Percentiles rank a stretch among this genome's conserved stretches.
Evolutionary conservation across 2,329 filamentous ascomycete species (phyloP).

Genomic region (Cladosporium velox): DNA sequence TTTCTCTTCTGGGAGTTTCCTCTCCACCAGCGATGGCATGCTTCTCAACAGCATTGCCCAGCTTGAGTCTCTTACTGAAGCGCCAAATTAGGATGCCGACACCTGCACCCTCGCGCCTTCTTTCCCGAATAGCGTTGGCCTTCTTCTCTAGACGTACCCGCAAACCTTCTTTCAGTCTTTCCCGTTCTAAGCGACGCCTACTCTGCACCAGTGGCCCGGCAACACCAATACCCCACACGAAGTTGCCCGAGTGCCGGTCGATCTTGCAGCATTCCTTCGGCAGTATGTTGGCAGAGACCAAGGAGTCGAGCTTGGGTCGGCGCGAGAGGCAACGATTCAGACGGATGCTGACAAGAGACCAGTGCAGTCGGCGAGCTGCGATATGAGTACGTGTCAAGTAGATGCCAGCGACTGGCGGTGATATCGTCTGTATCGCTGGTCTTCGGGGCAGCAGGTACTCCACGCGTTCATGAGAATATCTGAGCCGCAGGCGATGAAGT

Average conservation of each 20-base stretch:
- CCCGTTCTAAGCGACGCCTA: constrained; percentile 64
- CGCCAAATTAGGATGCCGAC: constrained; percentile 45
- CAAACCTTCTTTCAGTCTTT: constrained; percentile 67
- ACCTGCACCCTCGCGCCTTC: constrained; percentile 42
- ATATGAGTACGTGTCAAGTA: constrained; percentile 68
- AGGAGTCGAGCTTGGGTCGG: constrained; percentile 60
- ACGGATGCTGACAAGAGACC: constrained; percentile 65
- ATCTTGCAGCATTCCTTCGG: constrained; percentile 60
- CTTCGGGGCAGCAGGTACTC: constrained; percentile 59
- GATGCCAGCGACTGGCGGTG: constrained; percentile 65
- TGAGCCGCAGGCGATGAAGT: constrained; percentile 64
- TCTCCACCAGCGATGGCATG: constrained; percentile 4
- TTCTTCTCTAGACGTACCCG: constrained; percentile 61
- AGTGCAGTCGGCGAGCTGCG: constrained; percentile 63
- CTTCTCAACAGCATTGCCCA: constrained; percentile 33
- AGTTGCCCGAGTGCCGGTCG: constrained; percentile 37
- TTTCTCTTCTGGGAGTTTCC: constrained; percentile 42
- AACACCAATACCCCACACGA: constrained; percentile 44
- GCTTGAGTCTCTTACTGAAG: constrained; percentile 46
- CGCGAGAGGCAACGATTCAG: constrained; percentile 62
- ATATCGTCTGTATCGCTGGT: constrained; percentile 59
- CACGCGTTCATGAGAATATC: constrained; percentile 56
- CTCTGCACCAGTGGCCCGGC: constrained; percentile 64
- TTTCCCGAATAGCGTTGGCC: constrained; percentile 38
- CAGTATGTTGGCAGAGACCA: constrained; percentile 66